Evolutionary conservation across 371 early-diverging fungal genomes (phyloP).

Genomic region (Mucor lusitanicus): DNA sequence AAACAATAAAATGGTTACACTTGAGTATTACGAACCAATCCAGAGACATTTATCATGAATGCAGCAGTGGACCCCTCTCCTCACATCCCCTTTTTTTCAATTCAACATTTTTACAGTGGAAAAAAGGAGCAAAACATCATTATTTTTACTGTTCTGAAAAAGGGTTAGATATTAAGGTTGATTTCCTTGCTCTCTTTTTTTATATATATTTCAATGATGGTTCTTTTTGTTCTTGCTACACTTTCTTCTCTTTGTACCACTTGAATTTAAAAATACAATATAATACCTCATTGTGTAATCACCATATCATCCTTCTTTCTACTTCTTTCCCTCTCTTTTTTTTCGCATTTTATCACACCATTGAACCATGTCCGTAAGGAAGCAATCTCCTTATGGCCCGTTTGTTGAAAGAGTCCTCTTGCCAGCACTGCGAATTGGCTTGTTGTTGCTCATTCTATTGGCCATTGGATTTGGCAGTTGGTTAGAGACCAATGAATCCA

Average conservation of each 20-base stretch:
- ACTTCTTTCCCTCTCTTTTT: background rate
- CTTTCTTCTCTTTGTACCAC: slow-evolving; percentile 6
- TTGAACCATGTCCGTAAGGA: slow-evolving; percentile 21
- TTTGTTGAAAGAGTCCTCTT: slow-evolving; percentile 33
- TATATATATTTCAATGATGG: background rate
- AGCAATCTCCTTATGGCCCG: slow-evolving; percentile 29
- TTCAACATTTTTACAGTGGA: background rate
- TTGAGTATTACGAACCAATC: background rate
- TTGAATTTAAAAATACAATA: slow-evolving; percentile 6
- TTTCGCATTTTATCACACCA: background rate
- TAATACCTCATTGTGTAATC: background rate
- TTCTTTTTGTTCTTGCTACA: background rate
- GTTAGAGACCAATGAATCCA: slow-evolving; percentile 35
- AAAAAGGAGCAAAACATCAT: background rate
- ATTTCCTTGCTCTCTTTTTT: background rate
- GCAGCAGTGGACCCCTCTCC: background rate
- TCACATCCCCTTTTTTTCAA: background rate
- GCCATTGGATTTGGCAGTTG: slow-evolving; percentile 39
- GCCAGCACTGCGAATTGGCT: slow-evolving; percentile 27
- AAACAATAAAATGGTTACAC: background rate
- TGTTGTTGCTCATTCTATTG: slow-evolving; percentile 22
- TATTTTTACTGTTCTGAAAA: background rate
- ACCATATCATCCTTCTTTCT: background rate
- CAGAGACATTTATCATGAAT: background rate
- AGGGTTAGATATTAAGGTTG: background rate